phyloP scores from a whole-genome alignment of 176 grass and related monocot species.

The Panicum miliaceum region DNA sequence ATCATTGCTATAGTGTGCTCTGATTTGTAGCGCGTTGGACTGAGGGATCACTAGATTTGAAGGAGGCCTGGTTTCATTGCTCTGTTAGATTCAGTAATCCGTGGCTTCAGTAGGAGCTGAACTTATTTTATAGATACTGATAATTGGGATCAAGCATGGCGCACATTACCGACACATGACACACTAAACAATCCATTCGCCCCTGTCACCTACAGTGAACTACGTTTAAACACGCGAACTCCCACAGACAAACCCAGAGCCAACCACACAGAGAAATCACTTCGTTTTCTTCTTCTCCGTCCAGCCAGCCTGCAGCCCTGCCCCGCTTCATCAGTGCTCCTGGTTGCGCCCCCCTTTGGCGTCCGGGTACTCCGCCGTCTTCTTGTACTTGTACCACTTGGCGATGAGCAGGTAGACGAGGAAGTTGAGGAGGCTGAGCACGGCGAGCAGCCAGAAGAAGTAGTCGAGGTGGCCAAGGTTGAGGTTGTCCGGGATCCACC shows the following conservation, averaged over 20 bases:
- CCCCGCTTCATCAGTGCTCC: constrained; percentile 15
- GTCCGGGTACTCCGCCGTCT: constrained; percentile 54
- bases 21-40: neutral
- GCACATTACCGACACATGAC: neutral
- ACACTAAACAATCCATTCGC: neutral
- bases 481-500: constrained; percentile 88
- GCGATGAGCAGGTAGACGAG: constrained; percentile 66
- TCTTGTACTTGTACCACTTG: constrained; percentile 83
- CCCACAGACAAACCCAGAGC: neutral
- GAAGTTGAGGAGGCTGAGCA: constrained; percentile 74
- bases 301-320: neutral
- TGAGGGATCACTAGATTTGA: neutral
- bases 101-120: neutral
- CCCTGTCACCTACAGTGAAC: neutral
- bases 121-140: neutral
- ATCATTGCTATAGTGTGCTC: no score
- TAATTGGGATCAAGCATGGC: neutral
- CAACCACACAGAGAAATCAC: constrained; percentile 1
- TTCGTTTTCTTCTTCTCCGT: neutral
- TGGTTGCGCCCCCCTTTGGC: neutral
- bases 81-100: neutral
- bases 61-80: neutral
- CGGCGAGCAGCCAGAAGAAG: constrained; percentile 80
- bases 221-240: neutral
- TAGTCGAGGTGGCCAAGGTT: constrained; percentile 84